Base-by-base conservation (phyloP, 2,329 filamentous ascomycete species). In the Fusarium denticulatum region DNA sequence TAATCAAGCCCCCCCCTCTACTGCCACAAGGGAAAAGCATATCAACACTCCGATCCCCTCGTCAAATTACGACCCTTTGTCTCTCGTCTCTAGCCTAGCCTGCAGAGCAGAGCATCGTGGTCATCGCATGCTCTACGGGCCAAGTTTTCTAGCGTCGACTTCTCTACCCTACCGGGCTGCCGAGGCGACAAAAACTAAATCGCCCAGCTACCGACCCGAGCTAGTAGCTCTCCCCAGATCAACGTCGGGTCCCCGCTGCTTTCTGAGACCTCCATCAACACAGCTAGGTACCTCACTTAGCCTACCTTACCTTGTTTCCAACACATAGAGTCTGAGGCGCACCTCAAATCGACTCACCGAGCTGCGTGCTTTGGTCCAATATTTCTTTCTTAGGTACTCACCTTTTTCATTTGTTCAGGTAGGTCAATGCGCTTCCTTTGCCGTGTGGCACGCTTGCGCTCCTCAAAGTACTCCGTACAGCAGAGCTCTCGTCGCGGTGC, bases 211-310 rank as follows among this genome's bases (percentile, higher is more conserved):
- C 56, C 65, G 57, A 60, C 42, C 43, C 49, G 52, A 64, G 66
- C 72, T 77, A 76, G 45, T 64, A 72, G 75, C 71, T 77, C 73
- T 76, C 75, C 75, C 75, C 75, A 71, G 73, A 75, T 74, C 75
- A 76, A 60, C 66, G 40, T 63, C 63, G 39, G 43, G 46, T 53
- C 67, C 60, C 67, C 66, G 66, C 67, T 43, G 42, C 55, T 55
- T 57, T 71, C 59, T 66, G 64, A 67, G 63, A 76, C 64, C 68
- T 57, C 60, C 67, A 53, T 60, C 61, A 46, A 36, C 42, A 59
- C 42, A 49, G 50, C 24, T 40, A 55, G 34, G 50, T 39, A 26
- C n/a, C n/a, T 52, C 26, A 30, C 34, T 53, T 39, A 39, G 50
- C 34, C 34, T 39, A 53, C 34, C 50, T 30, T 42, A 42, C 50